Conservation (phyloP, 805 yeast species). For the Candida michaelii region DNA sequence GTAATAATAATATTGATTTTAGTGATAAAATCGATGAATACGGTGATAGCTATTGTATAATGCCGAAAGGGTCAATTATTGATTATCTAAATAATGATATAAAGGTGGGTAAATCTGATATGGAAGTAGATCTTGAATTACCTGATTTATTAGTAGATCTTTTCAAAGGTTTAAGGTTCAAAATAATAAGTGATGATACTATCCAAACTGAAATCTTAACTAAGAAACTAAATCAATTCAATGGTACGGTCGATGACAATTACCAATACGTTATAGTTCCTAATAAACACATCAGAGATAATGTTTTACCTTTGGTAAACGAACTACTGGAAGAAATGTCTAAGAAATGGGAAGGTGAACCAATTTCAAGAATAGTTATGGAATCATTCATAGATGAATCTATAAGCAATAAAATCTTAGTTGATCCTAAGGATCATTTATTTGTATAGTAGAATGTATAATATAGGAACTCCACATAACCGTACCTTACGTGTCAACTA, state of each 20-base stretch:
- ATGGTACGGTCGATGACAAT: slow-evolving; percentile 1
- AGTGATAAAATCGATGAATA: slow-evolving; percentile 49
- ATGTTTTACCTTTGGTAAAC: slow-evolving; percentile 17
- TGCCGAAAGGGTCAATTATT: slow-evolving; percentile 9
- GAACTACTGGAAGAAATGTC: slow-evolving; percentile 18
- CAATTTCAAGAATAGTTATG: slow-evolving; percentile 36
- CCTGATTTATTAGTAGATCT: slow-evolving; percentile 5
- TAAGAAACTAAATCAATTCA: slow-evolving; percentile 5
- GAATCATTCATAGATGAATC: slow-evolving; percentile 33
- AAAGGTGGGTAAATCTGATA: not conserved
- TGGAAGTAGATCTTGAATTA: slow-evolving; percentile 2
- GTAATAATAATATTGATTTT: slow-evolving; percentile 29
- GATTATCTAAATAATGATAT: slow-evolving; percentile 7
- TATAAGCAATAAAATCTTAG: slow-evolving; percentile 22
- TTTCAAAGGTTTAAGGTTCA: slow-evolving; percentile 5
- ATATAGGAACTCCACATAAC: no score
- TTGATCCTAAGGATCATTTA: slow-evolving; percentile 32
- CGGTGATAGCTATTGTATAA: slow-evolving; percentile 60
- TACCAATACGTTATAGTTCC: not conserved
- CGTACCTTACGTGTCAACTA: no score
- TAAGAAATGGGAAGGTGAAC: slow-evolving; percentile 9
- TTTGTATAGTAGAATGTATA: slow-evolving; percentile 10
- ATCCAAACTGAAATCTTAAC: not conserved
- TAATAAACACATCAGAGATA: not conserved
- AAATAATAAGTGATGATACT: slow-evolving; percentile 1